Base-by-base conservation (phyloP, 805 yeast species). In the Myxozyma melibiosi region DNA sequence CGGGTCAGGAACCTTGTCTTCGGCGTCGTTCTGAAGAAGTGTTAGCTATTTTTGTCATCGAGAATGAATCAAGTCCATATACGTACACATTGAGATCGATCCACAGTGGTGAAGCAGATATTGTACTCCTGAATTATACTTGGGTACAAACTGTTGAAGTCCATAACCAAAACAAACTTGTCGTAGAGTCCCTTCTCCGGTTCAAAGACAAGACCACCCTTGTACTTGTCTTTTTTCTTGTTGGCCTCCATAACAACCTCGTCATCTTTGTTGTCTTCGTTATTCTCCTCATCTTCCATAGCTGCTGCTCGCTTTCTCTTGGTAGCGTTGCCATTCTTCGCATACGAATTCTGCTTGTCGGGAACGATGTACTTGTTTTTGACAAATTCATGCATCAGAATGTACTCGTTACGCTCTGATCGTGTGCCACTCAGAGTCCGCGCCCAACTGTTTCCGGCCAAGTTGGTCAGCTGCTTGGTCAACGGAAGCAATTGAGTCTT, bases 401-500 rank as follows among this genome's bases (percentile, higher is more conserved):
- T 88, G 70, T 76, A 94, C 71, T 94, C 98, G 73, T 92, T 92
- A 74, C 99, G 82, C 66, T 96, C 97, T 8, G 96, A 95, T 67
- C 99, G 81, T 0, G 97, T 90, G 73, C 99, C 99, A 50, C 90
- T 85, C 49, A 94, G 77, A 0, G 99, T 94, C 62, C 89, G 90
- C 1, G 95, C 81, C 99, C 99, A 94, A 0, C 97, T 92, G 71
- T 94, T 94, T 66, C 99, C 99, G 1, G 98, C 97, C 60, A 94
- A 77, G 64, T 86, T 87, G 1, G 99, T 94, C 67, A 94, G 77
- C 68, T 91, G 96, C 66, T 89, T 89, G 0, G 98, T 88, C 52
- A 94, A 77, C 1, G 97, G 89, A 52, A 94, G 74, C 57, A 94
- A 85, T 72, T 94, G 98, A 53, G 84, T 82, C 61, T 86, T 78